phyloP scores from a whole-genome alignment of 108 stramenopile genomes.

The Chaetoceros tenuissimus region DNA sequence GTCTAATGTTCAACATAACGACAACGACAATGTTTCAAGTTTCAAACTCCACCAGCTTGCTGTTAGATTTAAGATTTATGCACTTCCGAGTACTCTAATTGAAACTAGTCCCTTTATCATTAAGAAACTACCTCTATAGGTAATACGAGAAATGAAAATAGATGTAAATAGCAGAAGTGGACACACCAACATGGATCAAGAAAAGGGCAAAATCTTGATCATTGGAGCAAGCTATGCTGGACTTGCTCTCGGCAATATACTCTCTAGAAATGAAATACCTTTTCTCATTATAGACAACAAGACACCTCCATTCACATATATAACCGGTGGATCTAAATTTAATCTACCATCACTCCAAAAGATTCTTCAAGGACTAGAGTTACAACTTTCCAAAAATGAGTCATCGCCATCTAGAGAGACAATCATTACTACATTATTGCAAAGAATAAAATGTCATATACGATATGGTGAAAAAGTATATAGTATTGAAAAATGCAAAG shows the following conservation, averaged over 20 bases:
- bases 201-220: too few relatives aligned
- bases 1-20: too few relatives aligned
- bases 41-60: too few relatives aligned
- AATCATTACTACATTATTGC: conserved; percentile 10
- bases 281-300: conserved; percentile 15
- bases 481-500: conserved; percentile 3
- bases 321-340: conserved; percentile 16
- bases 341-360: conserved; percentile 10
- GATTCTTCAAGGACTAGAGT: not conserved
- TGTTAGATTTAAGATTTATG: too few relatives aligned
- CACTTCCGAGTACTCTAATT: too few relatives aligned
- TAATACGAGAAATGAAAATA: too few relatives aligned
- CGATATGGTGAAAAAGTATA: not conserved
- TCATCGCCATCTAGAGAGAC: conserved; percentile 6
- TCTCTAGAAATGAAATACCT: conserved; percentile 9
- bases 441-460: conserved; percentile 5
- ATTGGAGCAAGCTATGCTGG: conserved; percentile 27
- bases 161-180: too few relatives aligned
- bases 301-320: conserved; percentile 13
- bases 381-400: too few relatives aligned
- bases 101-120: too few relatives aligned
- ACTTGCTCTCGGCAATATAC: conserved; percentile 12
- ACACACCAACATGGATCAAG: too few relatives aligned
- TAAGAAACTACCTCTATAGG: too few relatives aligned
- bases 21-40: too few relatives aligned